These are phyloP conservation scores for Scheffersomyces segobiensis DNA, from an alignment of 1,139 yeast species.

Conservation along the genomic window DNA sequence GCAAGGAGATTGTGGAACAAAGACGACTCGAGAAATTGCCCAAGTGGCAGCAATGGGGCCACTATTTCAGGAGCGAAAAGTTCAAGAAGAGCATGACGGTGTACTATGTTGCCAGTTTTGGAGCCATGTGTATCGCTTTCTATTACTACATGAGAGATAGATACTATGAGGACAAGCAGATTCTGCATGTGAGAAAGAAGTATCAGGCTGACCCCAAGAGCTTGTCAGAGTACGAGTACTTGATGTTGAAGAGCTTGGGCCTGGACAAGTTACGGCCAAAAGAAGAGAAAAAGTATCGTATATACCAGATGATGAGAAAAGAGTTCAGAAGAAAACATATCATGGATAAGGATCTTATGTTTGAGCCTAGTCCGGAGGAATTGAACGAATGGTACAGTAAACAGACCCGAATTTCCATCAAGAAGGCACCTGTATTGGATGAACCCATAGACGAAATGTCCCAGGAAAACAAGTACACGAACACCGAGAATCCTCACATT, in stretches of 20 bases:
- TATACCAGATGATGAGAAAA: slow-evolving; percentile 54
- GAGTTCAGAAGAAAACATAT: slow-evolving; percentile 51
- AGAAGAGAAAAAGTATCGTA: slow-evolving; percentile 53
- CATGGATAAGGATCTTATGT: slow-evolving; percentile 41
- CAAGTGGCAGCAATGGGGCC: slow-evolving; percentile 42
- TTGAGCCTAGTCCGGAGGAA: slow-evolving; percentile 55
- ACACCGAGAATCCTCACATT: slow-evolving; percentile 41
- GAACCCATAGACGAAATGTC: slow-evolving; percentile 16
- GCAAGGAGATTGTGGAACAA: slow-evolving; percentile 22
- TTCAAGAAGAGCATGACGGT: slow-evolving; percentile 42
- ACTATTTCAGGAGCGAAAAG: slow-evolving; percentile 36
- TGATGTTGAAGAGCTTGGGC: slow-evolving; percentile 57
- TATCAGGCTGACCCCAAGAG: slow-evolving; percentile 37
- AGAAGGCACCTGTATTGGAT: slow-evolving; percentile 28
- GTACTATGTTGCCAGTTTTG: slow-evolving; percentile 60
- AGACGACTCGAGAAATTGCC: slow-evolving; percentile 30
- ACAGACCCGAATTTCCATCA: slow-evolving; percentile 29
- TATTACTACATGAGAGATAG: slow-evolving; percentile 67
- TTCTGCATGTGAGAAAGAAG: slow-evolving; percentile 45
- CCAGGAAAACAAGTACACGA: slow-evolving; percentile 17
- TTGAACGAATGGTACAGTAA: slow-evolving; percentile 48
- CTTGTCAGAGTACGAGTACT: slow-evolving; percentile 61
- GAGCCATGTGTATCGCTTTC: slow-evolving; percentile 57
- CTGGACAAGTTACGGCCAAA: slow-evolving; percentile 54
- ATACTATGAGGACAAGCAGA: slow-evolving; percentile 64